These are phyloP conservation scores for Amanita rimosa DNA, from an alignment of 768 basidiomycete genomes.

Conservation along the genomic window DNA sequence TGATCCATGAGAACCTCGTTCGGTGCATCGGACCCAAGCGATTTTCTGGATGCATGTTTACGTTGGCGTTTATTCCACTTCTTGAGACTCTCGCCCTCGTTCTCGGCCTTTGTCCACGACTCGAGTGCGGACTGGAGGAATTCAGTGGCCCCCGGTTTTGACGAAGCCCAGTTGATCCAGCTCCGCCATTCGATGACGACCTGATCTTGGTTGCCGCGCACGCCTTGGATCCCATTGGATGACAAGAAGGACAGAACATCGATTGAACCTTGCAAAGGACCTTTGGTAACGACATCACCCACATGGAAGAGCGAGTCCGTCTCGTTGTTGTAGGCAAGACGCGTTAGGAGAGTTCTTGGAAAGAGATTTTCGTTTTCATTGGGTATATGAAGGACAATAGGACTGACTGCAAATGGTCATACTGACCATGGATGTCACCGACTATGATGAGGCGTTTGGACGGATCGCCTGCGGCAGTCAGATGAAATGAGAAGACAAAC, in stretches of 20 bases:
- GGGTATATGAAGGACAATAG: not conserved
- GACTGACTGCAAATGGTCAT: slow-evolving; percentile 47
- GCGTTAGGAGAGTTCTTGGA: slow-evolving; percentile 47
- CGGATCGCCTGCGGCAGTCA: slow-evolving; percentile 29
- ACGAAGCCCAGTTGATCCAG: slow-evolving; percentile 74
- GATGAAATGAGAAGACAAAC: not conserved
- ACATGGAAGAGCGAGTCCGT: slow-evolving; percentile 69
- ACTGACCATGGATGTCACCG: slow-evolving; percentile 87
- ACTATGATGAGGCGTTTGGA: slow-evolving; percentile 57
- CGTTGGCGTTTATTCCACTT: slow-evolving; percentile 26
- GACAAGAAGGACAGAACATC: slow-evolving; percentile 57
- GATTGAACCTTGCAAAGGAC: slow-evolving; percentile 45
- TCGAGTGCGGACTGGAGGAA: slow-evolving; percentile 48
- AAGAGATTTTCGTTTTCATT: not conserved
- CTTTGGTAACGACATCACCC: slow-evolving; percentile 78
- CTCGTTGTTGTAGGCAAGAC: slow-evolving; percentile 45
- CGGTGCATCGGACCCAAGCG: not conserved
- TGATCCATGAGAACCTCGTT: slow-evolving; percentile 6
- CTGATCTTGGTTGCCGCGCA: slow-evolving; percentile 94
- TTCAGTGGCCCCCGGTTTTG: slow-evolving; percentile 27
- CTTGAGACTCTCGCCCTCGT: slow-evolving; percentile 23
- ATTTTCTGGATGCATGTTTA: slow-evolving; percentile 13
- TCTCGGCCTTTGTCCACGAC: slow-evolving; percentile 25
- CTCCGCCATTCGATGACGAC: slow-evolving; percentile 79
- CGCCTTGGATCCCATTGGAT: slow-evolving; percentile 54